Percentiles rank a stretch among this genome's conserved stretches.
Conservation (phyloP, 1,139 yeast species). For the Taphrina populina region DNA sequence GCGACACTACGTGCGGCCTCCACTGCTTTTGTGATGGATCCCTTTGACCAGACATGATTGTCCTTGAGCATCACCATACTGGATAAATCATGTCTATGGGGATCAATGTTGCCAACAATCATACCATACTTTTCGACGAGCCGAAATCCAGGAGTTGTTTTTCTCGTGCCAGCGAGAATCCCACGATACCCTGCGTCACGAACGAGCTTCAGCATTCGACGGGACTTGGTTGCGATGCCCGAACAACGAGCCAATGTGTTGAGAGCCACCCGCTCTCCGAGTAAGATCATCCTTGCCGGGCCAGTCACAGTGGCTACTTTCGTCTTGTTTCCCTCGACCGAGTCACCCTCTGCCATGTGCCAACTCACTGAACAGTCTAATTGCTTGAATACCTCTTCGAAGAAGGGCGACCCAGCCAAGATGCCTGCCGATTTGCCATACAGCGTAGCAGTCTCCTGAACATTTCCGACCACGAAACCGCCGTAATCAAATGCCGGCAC, state of each 20-base stretch:
- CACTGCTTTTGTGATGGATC: slow-evolving; percentile 79
- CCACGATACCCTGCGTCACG: slow-evolving; percentile 73
- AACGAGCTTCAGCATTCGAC: slow-evolving; percentile 60
- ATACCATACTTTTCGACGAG: slow-evolving; percentile 85
- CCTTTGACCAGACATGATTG: slow-evolving; percentile 88
- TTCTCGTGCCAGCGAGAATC: slow-evolving; percentile 92
- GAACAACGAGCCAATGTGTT: slow-evolving; percentile 79
- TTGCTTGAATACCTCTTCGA: slow-evolving; percentile 77
- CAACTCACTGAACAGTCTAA: slow-evolving; percentile 56
- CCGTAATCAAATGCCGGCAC: slow-evolving; percentile 94
- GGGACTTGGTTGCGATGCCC: slow-evolving; percentile 84
- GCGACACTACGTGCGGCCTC: slow-evolving; percentile 71
- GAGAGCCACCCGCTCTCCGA: slow-evolving; percentile 84
- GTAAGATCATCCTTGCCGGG: slow-evolving; percentile 70
- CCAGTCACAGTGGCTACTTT: slow-evolving; percentile 76
- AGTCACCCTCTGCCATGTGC: slow-evolving; percentile 68
- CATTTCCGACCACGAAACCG: slow-evolving; percentile 88
- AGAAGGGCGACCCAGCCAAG: slow-evolving; percentile 87
- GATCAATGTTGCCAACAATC: slow-evolving; percentile 93
- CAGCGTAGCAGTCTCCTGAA: slow-evolving; percentile 66
- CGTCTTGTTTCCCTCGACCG: slow-evolving; percentile 51
- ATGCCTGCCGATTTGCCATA: slow-evolving; percentile 80
- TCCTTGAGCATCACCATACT: slow-evolving; percentile 97
- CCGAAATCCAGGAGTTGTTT: slow-evolving; percentile 95
- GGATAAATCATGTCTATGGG: slow-evolving; percentile 86